Percentiles rank a stretch among this genome's conserved stretches.
These are phyloP conservation scores for Ophiostoma ips DNA, from an alignment of 2,329 filamentous ascomycete species.

Conservation along the genomic window DNA sequence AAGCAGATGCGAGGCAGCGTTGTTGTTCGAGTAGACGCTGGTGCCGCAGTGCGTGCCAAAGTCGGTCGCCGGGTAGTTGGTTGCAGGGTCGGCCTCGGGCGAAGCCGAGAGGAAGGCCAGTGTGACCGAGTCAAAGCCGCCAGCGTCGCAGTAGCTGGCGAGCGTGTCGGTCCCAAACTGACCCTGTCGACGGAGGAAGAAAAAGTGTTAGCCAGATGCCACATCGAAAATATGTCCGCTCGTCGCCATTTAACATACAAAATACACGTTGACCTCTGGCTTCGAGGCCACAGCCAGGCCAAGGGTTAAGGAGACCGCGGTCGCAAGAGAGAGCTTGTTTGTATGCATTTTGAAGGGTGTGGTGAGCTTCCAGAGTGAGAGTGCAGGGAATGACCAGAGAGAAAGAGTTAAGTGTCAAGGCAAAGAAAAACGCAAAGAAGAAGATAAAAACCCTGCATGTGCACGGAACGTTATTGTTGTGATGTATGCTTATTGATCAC, in stretches of 20 bases:
- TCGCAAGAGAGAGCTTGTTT: not conserved
- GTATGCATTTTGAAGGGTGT: not conserved
- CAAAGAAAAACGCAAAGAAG: not conserved
- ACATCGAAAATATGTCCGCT: not conserved
- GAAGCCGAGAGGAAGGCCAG: constrained; percentile 4
- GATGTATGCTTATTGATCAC: not conserved
- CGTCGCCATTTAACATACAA: not conserved
- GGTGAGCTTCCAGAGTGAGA: not conserved
- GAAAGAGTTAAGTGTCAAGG: not conserved
- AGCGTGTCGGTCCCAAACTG: not conserved
- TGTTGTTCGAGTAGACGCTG: not conserved
- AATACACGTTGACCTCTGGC: constrained; percentile 1
- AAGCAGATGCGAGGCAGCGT: constrained; percentile 1
- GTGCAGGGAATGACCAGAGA: not conserved
- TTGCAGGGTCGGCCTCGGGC: constrained; percentile 2
- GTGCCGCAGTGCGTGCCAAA: constrained; percentile 4
- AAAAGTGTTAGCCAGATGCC: not conserved
- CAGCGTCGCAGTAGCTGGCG: constrained; percentile 3
- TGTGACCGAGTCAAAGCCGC: constrained; percentile 4
- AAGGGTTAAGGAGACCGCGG: not conserved
- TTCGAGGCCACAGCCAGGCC: not conserved
- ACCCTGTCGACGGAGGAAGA: not conserved
- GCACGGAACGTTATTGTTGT: not conserved
- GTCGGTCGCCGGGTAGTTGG: constrained; percentile 2
- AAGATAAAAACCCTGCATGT: not conserved